phyloP scores from a whole-genome alignment of 352 stramenopile species.

The Pythium sukuiense region DNA sequence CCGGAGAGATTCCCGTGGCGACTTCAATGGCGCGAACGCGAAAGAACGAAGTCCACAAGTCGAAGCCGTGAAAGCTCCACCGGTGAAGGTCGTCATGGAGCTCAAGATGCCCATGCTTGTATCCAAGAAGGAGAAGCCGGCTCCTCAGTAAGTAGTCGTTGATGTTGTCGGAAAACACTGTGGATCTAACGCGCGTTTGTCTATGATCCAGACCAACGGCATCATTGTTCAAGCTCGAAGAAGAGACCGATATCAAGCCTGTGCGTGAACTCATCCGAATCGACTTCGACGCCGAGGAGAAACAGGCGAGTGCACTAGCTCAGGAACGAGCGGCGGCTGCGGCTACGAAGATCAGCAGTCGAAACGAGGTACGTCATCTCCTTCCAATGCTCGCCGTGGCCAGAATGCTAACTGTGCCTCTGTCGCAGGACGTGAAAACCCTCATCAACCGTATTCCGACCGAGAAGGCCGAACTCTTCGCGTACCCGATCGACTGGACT shows the following conservation, averaged over 20 bases:
- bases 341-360: slow-evolving; percentile 41
- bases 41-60: background rate
- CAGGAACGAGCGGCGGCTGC: slow-evolving; percentile 35
- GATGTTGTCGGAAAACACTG: no score
- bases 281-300: slow-evolving; percentile 55
- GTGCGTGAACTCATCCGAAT: slow-evolving; percentile 44
- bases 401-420: background rate
- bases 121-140: slow-evolving; percentile 41
- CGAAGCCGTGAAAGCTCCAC: background rate
- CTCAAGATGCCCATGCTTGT: slow-evolving; percentile 35
- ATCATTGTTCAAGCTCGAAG: slow-evolving; percentile 38
- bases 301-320: slow-evolving; percentile 23
- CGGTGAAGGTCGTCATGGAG: slow-evolving; percentile 50
- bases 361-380: slow-evolving; percentile 26
- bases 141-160: slow-evolving; percentile 26
- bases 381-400: background rate
- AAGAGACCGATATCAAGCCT: slow-evolving; percentile 41
- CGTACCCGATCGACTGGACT: slow-evolving; percentile 41
- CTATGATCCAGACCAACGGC: slow-evolving; percentile 7
- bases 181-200: background rate
- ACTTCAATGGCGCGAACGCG: background rate
- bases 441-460: slow-evolving; percentile 49
- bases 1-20: slow-evolving; percentile 14
- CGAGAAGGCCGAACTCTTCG: slow-evolving; percentile 37
- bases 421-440: slow-evolving; percentile 36